Conservation (phyloP, 225 moss, liverwort and hornwort genomes). For the Rhytidiadelphus loreus region DNA sequence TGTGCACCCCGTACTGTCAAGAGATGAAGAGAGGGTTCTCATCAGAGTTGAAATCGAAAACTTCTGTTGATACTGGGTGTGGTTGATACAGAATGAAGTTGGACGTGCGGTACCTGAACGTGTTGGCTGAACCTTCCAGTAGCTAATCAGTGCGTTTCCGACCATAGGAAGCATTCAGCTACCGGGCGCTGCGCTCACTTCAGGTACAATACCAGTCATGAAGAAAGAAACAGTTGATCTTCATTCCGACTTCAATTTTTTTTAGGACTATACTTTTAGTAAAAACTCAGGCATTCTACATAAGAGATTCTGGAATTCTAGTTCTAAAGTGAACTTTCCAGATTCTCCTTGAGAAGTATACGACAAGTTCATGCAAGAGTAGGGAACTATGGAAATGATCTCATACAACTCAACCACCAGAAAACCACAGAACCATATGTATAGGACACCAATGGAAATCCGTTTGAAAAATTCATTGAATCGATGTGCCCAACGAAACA, state of each 20-base stretch:
- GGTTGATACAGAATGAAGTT: neutral
- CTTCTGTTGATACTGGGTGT: neutral
- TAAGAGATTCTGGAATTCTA: neutral
- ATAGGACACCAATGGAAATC: neutral
- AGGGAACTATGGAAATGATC: neutral
- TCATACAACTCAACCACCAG: neutral
- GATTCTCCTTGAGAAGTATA: neutral
- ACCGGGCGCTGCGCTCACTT: neutral
- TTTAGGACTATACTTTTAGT: too few species aligned
- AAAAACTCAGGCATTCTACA: neutral
- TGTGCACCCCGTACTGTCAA: neutral
- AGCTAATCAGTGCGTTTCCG: neutral
- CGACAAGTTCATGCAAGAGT: neutral
- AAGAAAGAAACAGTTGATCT: neutral
- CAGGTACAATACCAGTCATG: neutral
- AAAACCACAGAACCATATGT: neutral
- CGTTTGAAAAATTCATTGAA: neutral
- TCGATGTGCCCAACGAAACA: neutral
- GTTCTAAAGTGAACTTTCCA: neutral
- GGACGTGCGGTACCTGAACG: neutral
- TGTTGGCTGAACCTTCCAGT: neutral
- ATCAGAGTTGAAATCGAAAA: neutral
- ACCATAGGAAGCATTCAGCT: neutral
- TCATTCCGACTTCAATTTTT: neutral
- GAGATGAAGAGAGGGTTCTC: neutral